These are phyloP conservation scores for Argentina anserina DNA, from an alignment of 306 rosid genomes.

Conservation along the genomic window DNA sequence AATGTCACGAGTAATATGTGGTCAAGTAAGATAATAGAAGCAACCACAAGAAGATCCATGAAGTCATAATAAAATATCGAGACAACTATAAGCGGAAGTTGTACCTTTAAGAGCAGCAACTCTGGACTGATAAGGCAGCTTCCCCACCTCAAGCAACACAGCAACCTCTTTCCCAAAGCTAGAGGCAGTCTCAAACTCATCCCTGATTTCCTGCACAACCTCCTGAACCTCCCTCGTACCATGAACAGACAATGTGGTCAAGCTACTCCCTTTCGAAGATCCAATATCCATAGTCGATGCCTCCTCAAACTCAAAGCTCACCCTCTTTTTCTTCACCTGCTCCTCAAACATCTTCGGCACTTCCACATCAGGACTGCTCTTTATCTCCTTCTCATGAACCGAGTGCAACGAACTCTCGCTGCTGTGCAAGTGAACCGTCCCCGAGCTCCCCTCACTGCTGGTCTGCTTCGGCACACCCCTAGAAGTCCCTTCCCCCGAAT, in stretches of 20 bases:
- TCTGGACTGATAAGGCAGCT: conserved; percentile 70
- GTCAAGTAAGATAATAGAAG: neutral
- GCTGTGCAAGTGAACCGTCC: conserved; percentile 44
- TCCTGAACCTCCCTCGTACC: conserved; percentile 77
- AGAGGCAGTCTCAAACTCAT: conserved; percentile 84
- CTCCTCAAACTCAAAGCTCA: conserved; percentile 75
- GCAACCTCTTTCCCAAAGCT: conserved; percentile 83
- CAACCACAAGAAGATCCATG: neutral
- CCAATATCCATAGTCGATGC: conserved; percentile 47
- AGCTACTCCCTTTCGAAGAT: conserved; percentile 71
- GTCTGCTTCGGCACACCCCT: conserved; percentile 23
- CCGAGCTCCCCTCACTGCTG: conserved; percentile 25
- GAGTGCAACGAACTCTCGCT: conserved; percentile 38
- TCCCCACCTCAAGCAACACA: conserved; percentile 80
- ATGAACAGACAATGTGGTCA: conserved; percentile 64
- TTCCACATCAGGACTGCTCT: conserved; percentile 61
- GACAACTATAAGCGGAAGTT: neutral
- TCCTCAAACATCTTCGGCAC: conserved; percentile 45
- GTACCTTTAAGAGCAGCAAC: conserved; percentile 67
- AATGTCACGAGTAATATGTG: neutral
- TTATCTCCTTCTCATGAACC: conserved; percentile 41
- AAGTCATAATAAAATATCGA: neutral
- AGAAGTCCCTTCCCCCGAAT: conserved; percentile 54
- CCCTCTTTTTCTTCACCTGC: conserved; percentile 54
- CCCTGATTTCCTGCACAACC: conserved; percentile 83